These are phyloP conservation scores for Blastomyces gilchristii DNA, from an alignment of 2,329 filamentous ascomycete species.

Conservation along the genomic window DNA sequence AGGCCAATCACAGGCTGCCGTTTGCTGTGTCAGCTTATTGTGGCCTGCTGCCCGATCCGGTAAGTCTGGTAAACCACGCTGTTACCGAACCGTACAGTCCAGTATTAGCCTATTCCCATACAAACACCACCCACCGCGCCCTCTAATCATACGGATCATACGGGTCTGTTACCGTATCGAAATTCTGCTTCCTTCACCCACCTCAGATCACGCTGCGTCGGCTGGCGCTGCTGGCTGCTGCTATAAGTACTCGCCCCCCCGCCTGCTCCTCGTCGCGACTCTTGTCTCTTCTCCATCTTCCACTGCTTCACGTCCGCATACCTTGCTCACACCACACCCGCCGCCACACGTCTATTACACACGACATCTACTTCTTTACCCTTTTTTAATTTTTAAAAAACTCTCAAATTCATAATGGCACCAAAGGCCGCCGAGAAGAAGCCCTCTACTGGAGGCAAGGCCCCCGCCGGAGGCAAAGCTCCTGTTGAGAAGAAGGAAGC, in stretches of 20 bases:
- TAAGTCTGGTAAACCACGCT: constrained; percentile 6
- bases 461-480: constrained; percentile 59
- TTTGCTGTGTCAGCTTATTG: constrained; percentile 8
- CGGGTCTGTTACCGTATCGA: constrained; percentile 33
- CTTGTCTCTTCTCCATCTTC: constrained; percentile 19
- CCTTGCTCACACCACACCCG: constrained; percentile 15
- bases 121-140: background rate
- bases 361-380: background rate
- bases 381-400: constrained; percentile 17
- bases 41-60: constrained; percentile 13
- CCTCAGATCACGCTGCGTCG: constrained; percentile 36
- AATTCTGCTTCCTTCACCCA: constrained; percentile 36
- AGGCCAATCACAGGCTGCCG: constrained; percentile 31
- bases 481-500: constrained; percentile 99
- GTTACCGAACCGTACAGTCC: constrained; percentile 9
- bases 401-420: constrained; percentile 56
- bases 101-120: background rate
- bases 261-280: constrained; percentile 28
- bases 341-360: background rate
- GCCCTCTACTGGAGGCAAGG: constrained; percentile 87
- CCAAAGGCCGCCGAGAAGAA: constrained; percentile 98
- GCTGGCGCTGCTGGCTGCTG: constrained; percentile 18
- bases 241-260: constrained; percentile 39
- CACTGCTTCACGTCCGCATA: constrained; percentile 22
- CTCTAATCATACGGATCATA: constrained; percentile 41